These are phyloP conservation scores for Podila clonocystis DNA, from an alignment of 192 early-diverging fungal genomes.

Conservation along the genomic window DNA sequence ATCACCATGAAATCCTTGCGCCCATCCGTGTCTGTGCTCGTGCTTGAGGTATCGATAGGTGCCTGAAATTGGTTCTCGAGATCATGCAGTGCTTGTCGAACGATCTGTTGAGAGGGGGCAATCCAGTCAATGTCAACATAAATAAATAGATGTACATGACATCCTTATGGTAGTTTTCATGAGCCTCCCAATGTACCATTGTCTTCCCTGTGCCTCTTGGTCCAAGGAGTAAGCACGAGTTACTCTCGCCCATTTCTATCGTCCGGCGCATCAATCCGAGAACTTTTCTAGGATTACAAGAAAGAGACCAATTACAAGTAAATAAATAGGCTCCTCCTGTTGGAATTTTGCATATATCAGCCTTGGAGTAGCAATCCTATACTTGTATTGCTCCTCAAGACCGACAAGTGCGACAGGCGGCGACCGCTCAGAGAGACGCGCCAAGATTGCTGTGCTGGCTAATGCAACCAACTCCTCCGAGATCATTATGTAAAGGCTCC, in stretches of 20 bases:
- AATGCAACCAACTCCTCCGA: slow-evolving; percentile 11
- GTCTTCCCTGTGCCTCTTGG: slow-evolving; percentile 68
- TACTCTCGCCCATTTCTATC: slow-evolving; percentile 79
- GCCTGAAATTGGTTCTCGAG: slow-evolving; percentile 29
- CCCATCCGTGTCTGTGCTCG: background rate
- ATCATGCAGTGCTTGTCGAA: slow-evolving; percentile 54
- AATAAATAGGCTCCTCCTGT: no score
- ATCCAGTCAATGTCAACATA: no score
- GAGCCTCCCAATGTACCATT: slow-evolving; percentile 6
- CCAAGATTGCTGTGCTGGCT: slow-evolving; percentile 35
- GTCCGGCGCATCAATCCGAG: slow-evolving; percentile 69
- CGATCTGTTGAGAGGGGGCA: slow-evolving; percentile 11
- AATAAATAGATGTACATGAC: no score
- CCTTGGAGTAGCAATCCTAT: background rate
- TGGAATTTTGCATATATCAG: background rate
- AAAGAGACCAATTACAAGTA: background rate
- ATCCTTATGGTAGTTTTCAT: background rate
- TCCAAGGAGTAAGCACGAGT: slow-evolving; percentile 87
- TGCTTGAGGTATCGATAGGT: background rate
- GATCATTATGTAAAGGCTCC: background rate
- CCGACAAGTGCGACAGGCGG: slow-evolving; percentile 53
- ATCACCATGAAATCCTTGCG: slow-evolving; percentile 71
- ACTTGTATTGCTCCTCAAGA: slow-evolving; percentile 60
- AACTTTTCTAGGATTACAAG: slow-evolving; percentile 55
- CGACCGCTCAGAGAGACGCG: slow-evolving; percentile 44